Evolutionary conservation across 805 yeast species (phyloP), one percentile per base, ranked within the genome.

Genomic region (Suhomyces canberraensis): DNA sequence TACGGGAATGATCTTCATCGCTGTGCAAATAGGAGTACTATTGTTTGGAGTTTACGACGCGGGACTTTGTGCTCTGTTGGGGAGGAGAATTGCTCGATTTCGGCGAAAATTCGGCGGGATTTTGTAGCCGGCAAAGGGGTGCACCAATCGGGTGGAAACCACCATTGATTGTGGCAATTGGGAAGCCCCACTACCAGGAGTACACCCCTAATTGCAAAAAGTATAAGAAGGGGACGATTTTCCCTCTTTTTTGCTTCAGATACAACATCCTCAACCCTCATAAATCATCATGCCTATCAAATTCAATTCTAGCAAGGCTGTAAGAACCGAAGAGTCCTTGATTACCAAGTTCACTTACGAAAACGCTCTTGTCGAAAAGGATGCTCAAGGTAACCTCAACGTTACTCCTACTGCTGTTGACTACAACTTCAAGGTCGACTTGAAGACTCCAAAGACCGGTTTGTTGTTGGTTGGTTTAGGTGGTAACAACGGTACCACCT

Each of bases 401-500:
- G 95, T 90, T 35, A 78, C 81, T 15, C 95, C 95, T 16, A 75
- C 81, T 37, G 56, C 74, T 39, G 75, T 74, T 46, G 83, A 87
- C 47, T 87, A 87, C 56, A 82, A 88, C 57, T 91, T 90, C 74
- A 86, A 87, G 63, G 81, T 86, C 35, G 95, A 88, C 51, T 73
- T 86, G 58, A 74, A 72, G 39, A 78, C 81, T 29, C 95, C 96
- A 51, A 88, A 83, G 63, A 75, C 88, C 33, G 98, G 98, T 51
- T 71, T 90, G 45, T 65, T 90, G 79, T 73, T 91, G 45, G 97
- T 90, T 24, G 98, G 98, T 50, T 73, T 90, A 48, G 97, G 97
- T 51, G 98, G 98, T 64, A 90, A 90, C 73, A 90, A 90, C 58
- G 98, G 97, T 63, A 76, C 96, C 41, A 90, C 98, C 11, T 73